Conservation (phyloP, 2,329 filamentous ascomycete species). For the Trichoderma sp. region DNA sequence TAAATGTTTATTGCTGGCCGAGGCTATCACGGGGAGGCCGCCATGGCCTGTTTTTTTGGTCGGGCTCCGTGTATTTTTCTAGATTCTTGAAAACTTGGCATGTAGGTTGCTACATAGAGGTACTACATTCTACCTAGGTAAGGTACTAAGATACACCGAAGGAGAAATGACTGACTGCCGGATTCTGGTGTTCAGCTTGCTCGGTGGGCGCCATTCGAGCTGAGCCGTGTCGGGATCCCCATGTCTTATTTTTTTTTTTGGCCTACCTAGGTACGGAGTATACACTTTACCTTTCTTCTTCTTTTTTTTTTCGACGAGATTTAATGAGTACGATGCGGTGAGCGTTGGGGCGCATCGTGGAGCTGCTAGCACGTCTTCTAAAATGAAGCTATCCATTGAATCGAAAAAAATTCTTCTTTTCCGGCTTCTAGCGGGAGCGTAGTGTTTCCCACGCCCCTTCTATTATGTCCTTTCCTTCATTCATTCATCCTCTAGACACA, state of each 20-base stretch:
- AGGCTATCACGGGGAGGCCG: conserved; percentile 14
- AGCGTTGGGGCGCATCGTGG: background rate
- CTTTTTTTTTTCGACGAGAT: background rate
- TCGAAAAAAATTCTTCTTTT: background rate
- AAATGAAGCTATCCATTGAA: background rate
- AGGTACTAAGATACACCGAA: background rate
- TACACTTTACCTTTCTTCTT: too few relatives aligned
- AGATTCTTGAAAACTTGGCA: too few relatives aligned
- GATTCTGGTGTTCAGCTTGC: background rate
- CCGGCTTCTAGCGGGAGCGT: conserved; percentile 4
- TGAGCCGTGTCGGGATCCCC: conserved; percentile 3
- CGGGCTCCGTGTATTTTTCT: background rate
- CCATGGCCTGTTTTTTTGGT: background rate
- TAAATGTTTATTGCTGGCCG: background rate
- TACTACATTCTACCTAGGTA: too few relatives aligned
- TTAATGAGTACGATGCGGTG: background rate
- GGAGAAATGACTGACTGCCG: background rate
- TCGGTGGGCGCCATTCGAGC: background rate
- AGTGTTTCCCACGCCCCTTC: background rate
- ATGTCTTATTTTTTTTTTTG: background rate
- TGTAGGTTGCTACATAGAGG: too few relatives aligned
- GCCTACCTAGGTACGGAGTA: too few relatives aligned
- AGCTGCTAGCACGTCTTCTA: background rate
- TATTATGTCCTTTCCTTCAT: background rate
- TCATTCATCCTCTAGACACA: background rate